A percentile compares a stretch with the other conserved stretches of the same genome.
phyloP scores from a whole-genome alignment of 2,329 filamentous ascomycete species.

The Cladosporium sp. region DNA sequence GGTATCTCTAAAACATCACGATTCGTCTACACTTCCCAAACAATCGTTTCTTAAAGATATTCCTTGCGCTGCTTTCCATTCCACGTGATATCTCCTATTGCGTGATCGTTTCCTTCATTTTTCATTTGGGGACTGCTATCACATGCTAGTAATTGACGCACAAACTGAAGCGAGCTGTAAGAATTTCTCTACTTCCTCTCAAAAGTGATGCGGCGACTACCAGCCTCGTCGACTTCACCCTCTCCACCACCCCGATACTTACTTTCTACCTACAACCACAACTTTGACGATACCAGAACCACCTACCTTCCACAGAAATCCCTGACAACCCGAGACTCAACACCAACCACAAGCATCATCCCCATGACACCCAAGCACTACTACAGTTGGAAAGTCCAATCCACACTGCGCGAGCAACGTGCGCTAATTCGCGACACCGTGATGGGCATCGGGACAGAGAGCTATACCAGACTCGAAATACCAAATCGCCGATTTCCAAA shows the following conservation, averaged over 20 bases:
- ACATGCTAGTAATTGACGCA: neutral
- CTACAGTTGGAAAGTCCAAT: too few relatives aligned
- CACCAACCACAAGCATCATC: neutral
- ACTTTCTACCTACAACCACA: neutral
- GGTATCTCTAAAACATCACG: neutral
- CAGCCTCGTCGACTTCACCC: neutral
- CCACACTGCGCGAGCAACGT: too few relatives aligned
- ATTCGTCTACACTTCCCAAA: neutral
- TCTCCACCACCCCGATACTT: neutral
- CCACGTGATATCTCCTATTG: neutral
- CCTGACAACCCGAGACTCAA: neutral
- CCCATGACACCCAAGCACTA: neutral
- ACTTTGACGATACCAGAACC: neutral
- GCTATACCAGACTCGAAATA: neutral
- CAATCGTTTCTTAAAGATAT: neutral
- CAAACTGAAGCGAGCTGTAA: neutral
- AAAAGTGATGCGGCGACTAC: neutral
- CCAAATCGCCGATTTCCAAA: too few relatives aligned
- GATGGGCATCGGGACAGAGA: neutral
- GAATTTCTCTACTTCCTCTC: neutral
- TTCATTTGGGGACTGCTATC: neutral
- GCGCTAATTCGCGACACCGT: too few relatives aligned
- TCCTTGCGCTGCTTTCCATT: neutral
- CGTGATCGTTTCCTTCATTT: neutral
- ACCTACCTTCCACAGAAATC: neutral